Percentiles rank a stretch among this genome's conserved stretches.
Evolutionary conservation across 108 stramenopile genomes (phyloP).

Genomic region (Stephanodiscus triporus): DNA sequence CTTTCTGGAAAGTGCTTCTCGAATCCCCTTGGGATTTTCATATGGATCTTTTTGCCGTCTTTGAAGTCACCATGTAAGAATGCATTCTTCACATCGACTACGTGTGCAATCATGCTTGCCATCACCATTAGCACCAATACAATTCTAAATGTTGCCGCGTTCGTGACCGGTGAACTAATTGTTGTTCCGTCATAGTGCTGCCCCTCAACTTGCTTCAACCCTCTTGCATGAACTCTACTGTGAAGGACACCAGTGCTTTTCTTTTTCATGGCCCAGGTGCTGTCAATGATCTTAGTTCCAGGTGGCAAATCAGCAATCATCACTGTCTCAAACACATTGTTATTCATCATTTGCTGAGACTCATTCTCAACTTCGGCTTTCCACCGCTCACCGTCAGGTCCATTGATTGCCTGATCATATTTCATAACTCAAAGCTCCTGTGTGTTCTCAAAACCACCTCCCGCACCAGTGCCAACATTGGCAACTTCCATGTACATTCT

Average conservation of each 20-base stretch:
- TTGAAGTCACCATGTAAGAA: slow-evolving; percentile 12
- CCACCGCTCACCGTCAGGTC: slow-evolving; percentile 19
- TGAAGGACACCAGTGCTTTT: background rate
- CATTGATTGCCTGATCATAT: slow-evolving; percentile 35
- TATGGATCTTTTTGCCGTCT: slow-evolving; percentile 16
- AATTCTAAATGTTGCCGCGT: background rate
- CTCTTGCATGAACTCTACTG: slow-evolving; percentile 6
- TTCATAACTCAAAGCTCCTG: slow-evolving; percentile 37
- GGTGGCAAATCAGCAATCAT: background rate
- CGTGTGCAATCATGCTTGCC: background rate
- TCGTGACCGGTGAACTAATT: background rate
- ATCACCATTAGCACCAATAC: background rate
- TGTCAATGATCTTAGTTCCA: background rate
- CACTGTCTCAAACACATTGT: slow-evolving; percentile 3
- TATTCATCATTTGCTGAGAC: slow-evolving; percentile 2
- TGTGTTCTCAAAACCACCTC: slow-evolving; percentile 24
- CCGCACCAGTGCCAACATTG: too few species aligned
- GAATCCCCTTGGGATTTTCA: slow-evolving; percentile 8
- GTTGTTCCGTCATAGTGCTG: slow-evolving; percentile 2
- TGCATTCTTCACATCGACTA: slow-evolving; percentile 14
- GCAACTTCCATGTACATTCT: too few species aligned
- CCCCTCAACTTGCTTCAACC: slow-evolving; percentile 17
- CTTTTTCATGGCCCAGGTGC: slow-evolving; percentile 9
- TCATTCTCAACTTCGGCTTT: slow-evolving; percentile 29
- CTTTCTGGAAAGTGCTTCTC: background rate